Evolutionary conservation across 495 filamentous ascomycete genomes (phyloP), one percentile per base, ranked within the genome.

Genomic region (Neohortaea acidophila): DNA sequence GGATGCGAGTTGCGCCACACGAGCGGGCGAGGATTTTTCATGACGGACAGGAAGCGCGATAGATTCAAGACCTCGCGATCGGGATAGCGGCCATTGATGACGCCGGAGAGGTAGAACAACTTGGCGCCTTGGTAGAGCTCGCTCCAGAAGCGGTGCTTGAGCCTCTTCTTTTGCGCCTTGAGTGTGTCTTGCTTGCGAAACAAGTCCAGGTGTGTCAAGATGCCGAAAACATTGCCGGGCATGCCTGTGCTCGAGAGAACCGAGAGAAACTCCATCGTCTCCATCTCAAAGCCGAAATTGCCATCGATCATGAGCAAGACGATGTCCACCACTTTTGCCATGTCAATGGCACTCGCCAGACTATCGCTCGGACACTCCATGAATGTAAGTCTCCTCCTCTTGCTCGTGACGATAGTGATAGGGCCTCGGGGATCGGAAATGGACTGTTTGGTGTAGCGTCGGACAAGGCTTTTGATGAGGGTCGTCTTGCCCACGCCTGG

Each of bases 191-290:
- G 89, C 46, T 89, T 94, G 58, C 75, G 74, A 64, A 96, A 97
- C 2, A 94, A 67, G 58, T 97, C 89, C 26, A 97, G 67, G 69
- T 96, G 91, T 11, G 89, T 94, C 20, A 96, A 68, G 34, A 97
- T 85, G 20, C 91, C 91, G 53, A 96, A 96, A 15, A 97, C 84
- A 51, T 97, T 97, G 43, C 86, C 87, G 7, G 89, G 89, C 84
- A 97, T 92, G 56, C 89, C 89, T 36, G 79, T 87, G 8, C 83
- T 69, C 5, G 81, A 74, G 37, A 96, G 62, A 29, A 91, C 75
- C 50, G 94, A 94, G 52, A 97, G 59, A 49, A 97, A 97, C 58
- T 97, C 89, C 91, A 97, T 96, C 1, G 89, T 97, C 64, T 97
- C 89, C 89, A 97, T 97, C 62, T 97, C 89, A 51, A 96, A 97